These are phyloP conservation scores for Solanum verrucosum DNA, from an alignment of 257 asterid species.

Conservation along the genomic window DNA sequence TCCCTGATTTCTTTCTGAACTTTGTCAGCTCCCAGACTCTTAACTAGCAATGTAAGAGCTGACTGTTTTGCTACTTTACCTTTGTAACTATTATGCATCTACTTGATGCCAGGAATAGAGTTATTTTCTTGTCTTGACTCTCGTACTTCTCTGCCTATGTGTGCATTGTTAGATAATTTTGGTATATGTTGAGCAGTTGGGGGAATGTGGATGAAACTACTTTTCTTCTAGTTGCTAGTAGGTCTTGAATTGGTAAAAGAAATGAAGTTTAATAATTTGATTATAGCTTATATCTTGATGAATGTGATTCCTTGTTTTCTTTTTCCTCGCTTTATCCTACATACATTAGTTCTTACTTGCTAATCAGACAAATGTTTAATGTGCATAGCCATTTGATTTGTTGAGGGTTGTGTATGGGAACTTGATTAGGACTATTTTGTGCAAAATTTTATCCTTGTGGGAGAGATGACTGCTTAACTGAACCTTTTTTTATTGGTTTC, in stretches of 20 bases:
- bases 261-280: background rate
- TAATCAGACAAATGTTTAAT: background rate
- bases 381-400: background rate
- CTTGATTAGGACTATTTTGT: background rate
- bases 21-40: no score
- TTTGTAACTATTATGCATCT: no score
- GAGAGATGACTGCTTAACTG: background rate
- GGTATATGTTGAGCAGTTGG: no score
- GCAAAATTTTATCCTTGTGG: background rate
- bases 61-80: no score
- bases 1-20: background rate
- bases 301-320: background rate
- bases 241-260: background rate
- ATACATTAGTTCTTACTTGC: background rate
- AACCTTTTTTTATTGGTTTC: background rate
- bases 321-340: background rate
- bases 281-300: background rate
- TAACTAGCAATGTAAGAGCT: no score
- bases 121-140: no score
- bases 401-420: background rate
- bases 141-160: background rate
- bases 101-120: no score
- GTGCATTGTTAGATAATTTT: no score
- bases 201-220: no score
- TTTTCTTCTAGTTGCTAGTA: background rate